These are phyloP conservation scores for Scheffersomyces stipitis DNA, from an alignment of 805 yeast species.

Conservation along the genomic window DNA sequence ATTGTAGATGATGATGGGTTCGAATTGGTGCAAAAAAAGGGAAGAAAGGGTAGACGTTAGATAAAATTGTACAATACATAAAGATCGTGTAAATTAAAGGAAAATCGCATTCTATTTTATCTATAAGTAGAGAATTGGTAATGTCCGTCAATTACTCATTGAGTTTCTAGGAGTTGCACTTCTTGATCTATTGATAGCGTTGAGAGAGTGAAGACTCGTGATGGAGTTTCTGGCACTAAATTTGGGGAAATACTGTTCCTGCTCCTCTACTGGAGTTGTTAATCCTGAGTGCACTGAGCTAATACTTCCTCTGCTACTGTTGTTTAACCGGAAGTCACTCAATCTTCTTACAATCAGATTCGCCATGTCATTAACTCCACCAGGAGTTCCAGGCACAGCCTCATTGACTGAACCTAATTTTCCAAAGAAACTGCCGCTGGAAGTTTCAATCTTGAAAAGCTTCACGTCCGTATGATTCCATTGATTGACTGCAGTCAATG, in stretches of 20 bases:
- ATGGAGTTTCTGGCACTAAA: conserved; percentile 27
- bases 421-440: conserved; percentile 13
- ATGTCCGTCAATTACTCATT: conserved; percentile 24
- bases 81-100: too few relatives aligned
- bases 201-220: conserved; percentile 39
- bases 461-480: conserved; percentile 54
- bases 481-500: conserved; percentile 40
- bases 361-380: conserved; percentile 49
- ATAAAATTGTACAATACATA: too few relatives aligned
- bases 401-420: conserved; percentile 10
- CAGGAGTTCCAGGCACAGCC: conserved; percentile 28
- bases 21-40: conserved; percentile 76
- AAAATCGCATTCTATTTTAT: too few relatives aligned
- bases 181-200: conserved; percentile 37
- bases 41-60: conserved; percentile 46
- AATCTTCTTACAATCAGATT: conserved; percentile 48
- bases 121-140: too few relatives aligned
- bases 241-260: conserved; percentile 19
- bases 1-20: conserved; percentile 93
- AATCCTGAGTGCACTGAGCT: conserved; percentile 19
- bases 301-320: conserved; percentile 26
- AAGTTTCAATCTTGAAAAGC: conserved; percentile 45
- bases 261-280: conserved; percentile 31
- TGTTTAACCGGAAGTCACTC: conserved; percentile 40
- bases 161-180: conserved; percentile 36